Base-by-base conservation (phyloP, 768 basidiomycete genomes). In the Mycena epipterygia region DNA sequence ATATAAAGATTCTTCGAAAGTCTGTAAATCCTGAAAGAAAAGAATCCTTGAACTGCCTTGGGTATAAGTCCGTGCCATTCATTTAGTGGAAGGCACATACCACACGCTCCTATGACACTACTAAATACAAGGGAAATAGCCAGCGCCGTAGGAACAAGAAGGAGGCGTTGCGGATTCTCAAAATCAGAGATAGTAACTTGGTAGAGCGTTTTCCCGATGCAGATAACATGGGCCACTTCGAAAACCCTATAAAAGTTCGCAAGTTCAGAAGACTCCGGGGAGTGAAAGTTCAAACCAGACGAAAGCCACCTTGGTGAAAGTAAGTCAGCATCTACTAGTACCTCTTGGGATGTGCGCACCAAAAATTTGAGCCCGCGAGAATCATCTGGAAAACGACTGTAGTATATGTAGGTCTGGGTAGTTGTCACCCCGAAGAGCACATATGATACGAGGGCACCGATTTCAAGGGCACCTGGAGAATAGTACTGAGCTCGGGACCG, bases 11-110 rank as follows among this genome's bases (percentile, higher is more conserved):
- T 33, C 19, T n/a, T 16, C 5, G 35, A 65, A 19, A 66, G 35
- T 4, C 37, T 19, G 57, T 65, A 66, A 14, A 70, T 70, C 17
- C 69, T 57, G 23, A 56, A 52, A 1, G 63, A 25, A 42, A 70
- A 70, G 51, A 70, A 70, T 16, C 48, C 25, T 61, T 70, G 64
- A 5, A 65, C 69, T 70, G 49, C 30, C n/a, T n/a, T n/a, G n/a
- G n/a, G n/a, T n/a, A n/a, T n/a, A n/a, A n/a, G n/a, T n/a, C n/a
- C n/a, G n/a, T n/a, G n/a, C n/a, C n/a, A n/a, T n/a, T n/a, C n/a
- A n/a, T n/a, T n/a, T n/a, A n/a, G n/a, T n/a, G n/a, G n/a, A n/a
- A n/a, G n/a, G n/a, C n/a, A n/a, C n/a, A n/a, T 57, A 69, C 68
- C 68, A 37, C 41, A 27, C 3, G 41, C 42, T 6, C 53, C n/a